Percentiles rank a stretch among this genome's conserved stretches.
phyloP scores from a whole-genome alignment of 2,329 filamentous ascomycete species.

The Verticillium albo-atrum region DNA sequence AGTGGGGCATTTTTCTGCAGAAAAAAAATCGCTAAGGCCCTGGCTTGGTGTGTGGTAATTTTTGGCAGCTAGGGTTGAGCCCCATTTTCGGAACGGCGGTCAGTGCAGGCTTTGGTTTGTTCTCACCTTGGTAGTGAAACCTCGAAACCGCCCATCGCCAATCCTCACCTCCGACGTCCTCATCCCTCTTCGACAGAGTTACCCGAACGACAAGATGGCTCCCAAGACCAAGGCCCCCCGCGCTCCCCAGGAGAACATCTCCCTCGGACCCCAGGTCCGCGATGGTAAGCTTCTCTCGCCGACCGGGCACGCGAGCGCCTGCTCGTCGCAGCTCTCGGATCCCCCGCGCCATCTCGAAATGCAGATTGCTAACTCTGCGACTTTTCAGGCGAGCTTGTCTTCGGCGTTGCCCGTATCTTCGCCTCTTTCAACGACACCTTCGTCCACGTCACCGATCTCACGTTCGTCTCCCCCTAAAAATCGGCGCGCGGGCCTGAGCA shows the following conservation, averaged over 20 bases:
- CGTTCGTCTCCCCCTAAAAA: constrained; percentile 48
- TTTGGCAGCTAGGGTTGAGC: background rate
- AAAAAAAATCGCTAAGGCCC: background rate
- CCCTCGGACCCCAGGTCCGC: constrained; percentile 91
- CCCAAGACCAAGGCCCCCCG: constrained; percentile 86
- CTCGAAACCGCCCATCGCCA: background rate
- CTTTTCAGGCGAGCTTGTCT: constrained; percentile 81
- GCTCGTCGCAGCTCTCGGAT: constrained; percentile 64
- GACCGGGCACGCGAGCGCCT: background rate
- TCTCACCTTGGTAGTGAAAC: background rate
- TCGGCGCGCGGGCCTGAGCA: background rate
- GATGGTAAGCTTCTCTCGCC: constrained; percentile 62
- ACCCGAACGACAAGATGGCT: constrained; percentile 56
- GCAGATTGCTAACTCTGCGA: constrained; percentile 11
- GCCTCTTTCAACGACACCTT: constrained; percentile 92
- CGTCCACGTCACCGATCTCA: constrained; percentile 99
- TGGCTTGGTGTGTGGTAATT: background rate
- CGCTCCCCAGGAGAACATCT: constrained; percentile 94
- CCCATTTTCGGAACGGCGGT: background rate
- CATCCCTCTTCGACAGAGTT: background rate
- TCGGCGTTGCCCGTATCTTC: constrained; percentile 97
- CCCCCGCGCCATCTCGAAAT: constrained; percentile 75
- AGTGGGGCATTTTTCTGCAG: background rate
- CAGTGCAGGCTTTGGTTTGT: background rate
- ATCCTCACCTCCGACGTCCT: background rate